These are phyloP conservation scores for Cercospora zeina DNA, from an alignment of 2,329 filamentous ascomycete species.

Conservation along the genomic window DNA sequence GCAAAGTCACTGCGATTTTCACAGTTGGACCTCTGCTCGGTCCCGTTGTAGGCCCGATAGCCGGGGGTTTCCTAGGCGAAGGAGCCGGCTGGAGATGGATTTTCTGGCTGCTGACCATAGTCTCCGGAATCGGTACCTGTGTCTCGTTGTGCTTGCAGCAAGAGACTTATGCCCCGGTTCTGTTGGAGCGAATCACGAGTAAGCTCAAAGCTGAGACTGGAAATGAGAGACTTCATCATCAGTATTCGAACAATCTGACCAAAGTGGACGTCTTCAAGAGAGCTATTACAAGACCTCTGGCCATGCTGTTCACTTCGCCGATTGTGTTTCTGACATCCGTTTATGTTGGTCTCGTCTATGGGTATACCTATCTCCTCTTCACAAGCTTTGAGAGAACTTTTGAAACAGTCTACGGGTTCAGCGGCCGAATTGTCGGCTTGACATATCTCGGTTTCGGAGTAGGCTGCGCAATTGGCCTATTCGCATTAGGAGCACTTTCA, in stretches of 20 bases:
- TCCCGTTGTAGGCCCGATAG: slow-evolving; percentile 49
- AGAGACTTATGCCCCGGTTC: slow-evolving; percentile 51
- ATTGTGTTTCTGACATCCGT: slow-evolving; percentile 53
- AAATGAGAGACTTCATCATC: slow-evolving; percentile 44
- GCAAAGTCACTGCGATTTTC: slow-evolving; percentile 23
- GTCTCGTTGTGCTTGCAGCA: slow-evolving; percentile 43
- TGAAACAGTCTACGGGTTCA: slow-evolving; percentile 44
- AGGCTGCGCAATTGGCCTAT: slow-evolving; percentile 41
- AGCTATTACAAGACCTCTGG: slow-evolving; percentile 55
- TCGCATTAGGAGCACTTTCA: slow-evolving; percentile 29
- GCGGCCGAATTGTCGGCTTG: slow-evolving; percentile 43
- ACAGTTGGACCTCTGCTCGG: slow-evolving; percentile 32
- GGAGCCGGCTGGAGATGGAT: slow-evolving; percentile 63
- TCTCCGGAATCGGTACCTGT: slow-evolving; percentile 37
- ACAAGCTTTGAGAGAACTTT: slow-evolving; percentile 48
- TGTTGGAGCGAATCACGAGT: slow-evolving; percentile 50
- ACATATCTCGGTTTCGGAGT: slow-evolving; percentile 47
- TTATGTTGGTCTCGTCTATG: slow-evolving; percentile 52
- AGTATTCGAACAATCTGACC: slow-evolving; percentile 44
- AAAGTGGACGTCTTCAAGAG: slow-evolving; percentile 44
- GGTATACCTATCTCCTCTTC: slow-evolving; percentile 44
- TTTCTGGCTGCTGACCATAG: slow-evolving; percentile 64
- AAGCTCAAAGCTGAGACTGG: slow-evolving; percentile 51
- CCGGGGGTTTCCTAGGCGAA: slow-evolving; percentile 53
- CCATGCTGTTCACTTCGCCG: slow-evolving; percentile 47